Evolutionary conservation across 768 basidiomycete species (phyloP).

Genomic region (Xerocomus potaroensis): DNA sequence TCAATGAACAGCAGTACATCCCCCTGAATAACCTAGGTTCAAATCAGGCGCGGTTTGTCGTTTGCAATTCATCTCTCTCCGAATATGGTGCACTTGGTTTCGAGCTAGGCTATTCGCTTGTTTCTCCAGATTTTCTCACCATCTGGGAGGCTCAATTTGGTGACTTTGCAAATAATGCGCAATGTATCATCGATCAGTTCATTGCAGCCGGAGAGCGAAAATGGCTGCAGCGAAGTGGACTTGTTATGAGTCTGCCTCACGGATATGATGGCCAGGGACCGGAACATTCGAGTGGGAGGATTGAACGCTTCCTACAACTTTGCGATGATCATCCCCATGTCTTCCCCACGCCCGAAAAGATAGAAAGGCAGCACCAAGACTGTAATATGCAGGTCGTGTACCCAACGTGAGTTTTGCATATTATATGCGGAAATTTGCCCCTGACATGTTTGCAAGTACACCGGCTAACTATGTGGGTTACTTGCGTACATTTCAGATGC

Average conservation of each 20-base stretch:
- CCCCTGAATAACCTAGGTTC: conserved; percentile 86
- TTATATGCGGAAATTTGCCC: neutral
- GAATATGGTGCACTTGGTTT: conserved; percentile 95
- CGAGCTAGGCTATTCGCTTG: conserved; percentile 97
- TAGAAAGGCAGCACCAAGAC: conserved; percentile 95
- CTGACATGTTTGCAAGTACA: conserved; percentile 48
- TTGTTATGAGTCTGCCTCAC: conserved; percentile 87
- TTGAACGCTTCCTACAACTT: conserved; percentile 96
- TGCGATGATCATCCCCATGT: conserved; percentile 95
- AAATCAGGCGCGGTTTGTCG: conserved; percentile 87
- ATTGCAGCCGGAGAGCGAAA: conserved; percentile 96
- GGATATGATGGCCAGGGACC: conserved; percentile 99
- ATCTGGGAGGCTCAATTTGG: conserved; percentile 99
- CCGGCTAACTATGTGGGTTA: conserved; percentile 82
- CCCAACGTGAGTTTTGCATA: conserved; percentile 63
- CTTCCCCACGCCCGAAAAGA: conserved; percentile 84
- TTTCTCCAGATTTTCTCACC: conserved; percentile 86
- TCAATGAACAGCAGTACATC: conserved; percentile 84
- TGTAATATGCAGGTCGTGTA: conserved; percentile 99
- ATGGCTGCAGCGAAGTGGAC: conserved; percentile 91
- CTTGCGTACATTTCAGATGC: neutral
- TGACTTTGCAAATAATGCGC: conserved; percentile 97
- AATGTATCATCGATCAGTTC: conserved; percentile 98
- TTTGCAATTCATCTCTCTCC: conserved; percentile 96
- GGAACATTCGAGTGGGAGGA: conserved; percentile 92